Evolutionary conservation across 164 flowering plant genomes (phyloP).

Genomic region (Sedum album): DNA sequence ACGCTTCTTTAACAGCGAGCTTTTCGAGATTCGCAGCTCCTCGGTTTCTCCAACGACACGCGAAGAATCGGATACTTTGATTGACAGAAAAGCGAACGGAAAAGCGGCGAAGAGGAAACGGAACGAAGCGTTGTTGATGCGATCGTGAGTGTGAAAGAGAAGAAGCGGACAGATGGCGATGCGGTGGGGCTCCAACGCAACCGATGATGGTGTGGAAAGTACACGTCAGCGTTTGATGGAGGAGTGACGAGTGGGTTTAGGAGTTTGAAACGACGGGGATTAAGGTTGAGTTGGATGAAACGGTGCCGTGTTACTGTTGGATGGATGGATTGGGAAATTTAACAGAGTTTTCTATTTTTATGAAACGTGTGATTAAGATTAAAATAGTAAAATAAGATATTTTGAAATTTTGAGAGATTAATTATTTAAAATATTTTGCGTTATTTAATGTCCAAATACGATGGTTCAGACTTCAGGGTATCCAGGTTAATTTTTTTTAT

Average conservation of each 20-base stretch:
- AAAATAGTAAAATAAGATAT: no score
- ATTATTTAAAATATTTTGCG: no score
- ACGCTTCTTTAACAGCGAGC: not conserved
- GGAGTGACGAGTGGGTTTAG: not conserved
- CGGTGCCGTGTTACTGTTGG: not conserved
- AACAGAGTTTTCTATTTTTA: no score
- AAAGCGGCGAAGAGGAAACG: not conserved
- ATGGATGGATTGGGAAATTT: no score
- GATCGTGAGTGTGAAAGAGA: not conserved
- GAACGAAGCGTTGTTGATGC: not conserved
- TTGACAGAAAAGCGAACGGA: not conserved
- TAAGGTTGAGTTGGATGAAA: not conserved
- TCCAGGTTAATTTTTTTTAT: no score
- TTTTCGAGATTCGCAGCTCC: not conserved
- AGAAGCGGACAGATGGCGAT: not conserved
- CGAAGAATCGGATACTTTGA: not conserved
- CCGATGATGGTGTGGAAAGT: not conserved
- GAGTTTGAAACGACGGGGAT: not conserved
- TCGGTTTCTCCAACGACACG: not conserved
- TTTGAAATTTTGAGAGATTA: no score
- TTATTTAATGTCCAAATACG: no score
- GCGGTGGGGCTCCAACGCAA: not conserved
- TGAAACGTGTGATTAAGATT: no score
- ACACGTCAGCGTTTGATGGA: slow-evolving; percentile 2
- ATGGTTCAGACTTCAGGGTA: no score